Conservation (phyloP, 2,329 filamentous ascomycete species). For the Teratosphaeriaceae sp. region DNA sequence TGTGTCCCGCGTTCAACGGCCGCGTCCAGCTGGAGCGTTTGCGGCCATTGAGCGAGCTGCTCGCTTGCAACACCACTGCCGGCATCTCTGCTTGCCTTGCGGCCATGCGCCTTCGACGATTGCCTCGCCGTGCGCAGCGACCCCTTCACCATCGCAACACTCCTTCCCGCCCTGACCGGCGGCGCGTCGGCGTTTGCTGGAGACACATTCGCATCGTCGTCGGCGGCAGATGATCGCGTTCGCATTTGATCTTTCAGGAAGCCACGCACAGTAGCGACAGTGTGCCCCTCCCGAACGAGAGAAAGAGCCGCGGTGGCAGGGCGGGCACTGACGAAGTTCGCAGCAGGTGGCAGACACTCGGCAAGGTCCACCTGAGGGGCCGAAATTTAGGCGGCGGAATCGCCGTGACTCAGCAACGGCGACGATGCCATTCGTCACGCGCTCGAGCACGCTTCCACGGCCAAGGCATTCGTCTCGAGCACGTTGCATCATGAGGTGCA, state of each 20-base stretch:
- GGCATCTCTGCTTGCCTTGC: slow-evolving; percentile 14
- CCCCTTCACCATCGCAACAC: slow-evolving; percentile 18
- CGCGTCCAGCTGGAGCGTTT: slow-evolving; percentile 14
- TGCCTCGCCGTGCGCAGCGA: slow-evolving; percentile 10
- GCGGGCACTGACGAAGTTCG: too few relatives aligned
- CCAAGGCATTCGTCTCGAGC: too few relatives aligned
- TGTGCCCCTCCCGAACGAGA: too few relatives aligned
- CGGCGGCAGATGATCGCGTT: slow-evolving; percentile 34
- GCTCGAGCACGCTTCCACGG: too few relatives aligned
- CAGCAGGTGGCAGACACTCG: too few relatives aligned
- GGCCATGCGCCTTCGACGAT: slow-evolving; percentile 16
- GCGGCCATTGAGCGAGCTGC: slow-evolving; percentile 12
- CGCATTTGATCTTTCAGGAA: slow-evolving; percentile 31
- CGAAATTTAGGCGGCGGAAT: too few relatives aligned
- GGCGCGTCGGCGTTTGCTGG: slow-evolving; percentile 13
- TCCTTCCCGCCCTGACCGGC: slow-evolving; percentile 13
- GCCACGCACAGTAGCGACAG: slow-evolving; percentile 10
- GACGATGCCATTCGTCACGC: too few relatives aligned
- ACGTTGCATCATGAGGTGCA: too few relatives aligned
- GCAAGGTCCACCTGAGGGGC: too few relatives aligned
- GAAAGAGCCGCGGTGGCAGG: too few relatives aligned
- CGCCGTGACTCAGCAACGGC: too few relatives aligned
- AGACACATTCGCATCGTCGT: slow-evolving; percentile 31
- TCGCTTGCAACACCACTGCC: slow-evolving; percentile 1
- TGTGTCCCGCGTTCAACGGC: slow-evolving; percentile 15